Percentiles rank a stretch among this genome's conserved stretches.
Evolutionary conservation across 371 early-diverging fungal species (phyloP).

Genomic region (Blakeslea trispora): DNA sequence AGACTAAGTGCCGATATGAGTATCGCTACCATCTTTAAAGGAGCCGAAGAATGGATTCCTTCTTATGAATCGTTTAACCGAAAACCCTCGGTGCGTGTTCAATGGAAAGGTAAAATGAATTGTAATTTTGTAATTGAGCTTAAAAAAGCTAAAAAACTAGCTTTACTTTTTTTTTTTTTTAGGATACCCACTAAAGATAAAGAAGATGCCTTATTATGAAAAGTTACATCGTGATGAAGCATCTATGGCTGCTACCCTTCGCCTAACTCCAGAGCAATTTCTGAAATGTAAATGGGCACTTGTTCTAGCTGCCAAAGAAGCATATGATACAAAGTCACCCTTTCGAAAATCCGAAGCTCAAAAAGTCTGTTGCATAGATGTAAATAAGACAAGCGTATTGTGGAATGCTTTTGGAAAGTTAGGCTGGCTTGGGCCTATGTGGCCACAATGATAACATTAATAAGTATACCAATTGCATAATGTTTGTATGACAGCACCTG

Average conservation of each 20-base stretch:
- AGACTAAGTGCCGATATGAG: slow-evolving; percentile 20
- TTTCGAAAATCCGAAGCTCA: slow-evolving; percentile 55
- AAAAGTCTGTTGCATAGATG: slow-evolving; percentile 50
- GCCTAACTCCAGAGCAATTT: slow-evolving; percentile 72
- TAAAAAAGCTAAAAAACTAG: background rate
- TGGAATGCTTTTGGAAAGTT: slow-evolving; percentile 45
- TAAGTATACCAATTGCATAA: no score
- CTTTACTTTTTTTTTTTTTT: background rate
- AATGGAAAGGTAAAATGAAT: slow-evolving; percentile 30
- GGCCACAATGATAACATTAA: slow-evolving; percentile 26
- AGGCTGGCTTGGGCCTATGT: slow-evolving; percentile 43
- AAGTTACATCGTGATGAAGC: slow-evolving; percentile 61
- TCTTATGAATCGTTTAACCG: slow-evolving; percentile 25
- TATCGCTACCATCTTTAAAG: slow-evolving; percentile 12
- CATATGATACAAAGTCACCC: slow-evolving; percentile 20
- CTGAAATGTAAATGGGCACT: slow-evolving; percentile 52
- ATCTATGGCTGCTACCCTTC: slow-evolving; percentile 66
- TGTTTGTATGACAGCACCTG: no score
- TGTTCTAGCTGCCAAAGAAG: slow-evolving; percentile 39
- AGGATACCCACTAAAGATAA: slow-evolving; percentile 56
- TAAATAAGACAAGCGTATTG: slow-evolving; percentile 45
- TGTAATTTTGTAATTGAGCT: background rate
- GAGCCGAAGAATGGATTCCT: slow-evolving; percentile 32
- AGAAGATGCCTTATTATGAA: slow-evolving; percentile 48
- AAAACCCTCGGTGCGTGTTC: slow-evolving; percentile 24